Evolutionary conservation across 768 basidiomycete species (phyloP).

Genomic region (Hemileccinum impolitum): DNA sequence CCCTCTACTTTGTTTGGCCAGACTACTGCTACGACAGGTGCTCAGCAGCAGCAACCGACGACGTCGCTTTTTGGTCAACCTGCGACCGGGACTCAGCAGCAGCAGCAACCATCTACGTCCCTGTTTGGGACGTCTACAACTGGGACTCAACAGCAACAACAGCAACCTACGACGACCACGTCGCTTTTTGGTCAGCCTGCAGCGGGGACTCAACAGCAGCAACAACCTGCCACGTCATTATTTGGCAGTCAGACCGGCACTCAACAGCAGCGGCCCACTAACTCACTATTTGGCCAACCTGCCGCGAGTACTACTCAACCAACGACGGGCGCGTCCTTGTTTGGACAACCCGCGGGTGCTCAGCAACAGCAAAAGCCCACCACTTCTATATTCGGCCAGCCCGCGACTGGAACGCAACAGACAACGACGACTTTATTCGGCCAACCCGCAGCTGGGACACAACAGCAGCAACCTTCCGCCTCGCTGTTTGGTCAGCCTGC

Average conservation of each 20-base stretch:
- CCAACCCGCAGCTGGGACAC: conserved; percentile 32
- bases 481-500: conserved; percentile 39
- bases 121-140: conserved; percentile 13
- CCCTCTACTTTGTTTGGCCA: conserved; percentile 27
- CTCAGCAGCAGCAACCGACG: conserved; percentile 10
- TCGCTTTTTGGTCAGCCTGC: conserved; percentile 34
- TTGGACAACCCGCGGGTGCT: conserved; percentile 28
- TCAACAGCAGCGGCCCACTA: conserved; percentile 33
- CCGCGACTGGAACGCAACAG: conserved; percentile 16
- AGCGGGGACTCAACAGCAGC: conserved; percentile 31
- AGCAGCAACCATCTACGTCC: conserved; percentile 17
- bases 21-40: not conserved
- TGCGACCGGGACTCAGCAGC: conserved; percentile 18
- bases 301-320: conserved; percentile 31
- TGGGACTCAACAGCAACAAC: conserved; percentile 32
- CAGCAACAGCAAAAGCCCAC: conserved; percentile 26
- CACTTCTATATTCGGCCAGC: conserved; percentile 31
- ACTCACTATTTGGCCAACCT: conserved; percentile 28
- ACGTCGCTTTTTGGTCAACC: conserved; percentile 12
- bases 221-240: conserved; percentile 27
- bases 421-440: conserved; percentile 19
- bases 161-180: conserved; percentile 7
- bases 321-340: conserved; percentile 28
- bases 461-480: conserved; percentile 27
- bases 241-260: conserved; percentile 11